Evolutionary conservation across 768 basidiomycete species (phyloP).

Genomic region (Termitomyces heimii): DNA sequence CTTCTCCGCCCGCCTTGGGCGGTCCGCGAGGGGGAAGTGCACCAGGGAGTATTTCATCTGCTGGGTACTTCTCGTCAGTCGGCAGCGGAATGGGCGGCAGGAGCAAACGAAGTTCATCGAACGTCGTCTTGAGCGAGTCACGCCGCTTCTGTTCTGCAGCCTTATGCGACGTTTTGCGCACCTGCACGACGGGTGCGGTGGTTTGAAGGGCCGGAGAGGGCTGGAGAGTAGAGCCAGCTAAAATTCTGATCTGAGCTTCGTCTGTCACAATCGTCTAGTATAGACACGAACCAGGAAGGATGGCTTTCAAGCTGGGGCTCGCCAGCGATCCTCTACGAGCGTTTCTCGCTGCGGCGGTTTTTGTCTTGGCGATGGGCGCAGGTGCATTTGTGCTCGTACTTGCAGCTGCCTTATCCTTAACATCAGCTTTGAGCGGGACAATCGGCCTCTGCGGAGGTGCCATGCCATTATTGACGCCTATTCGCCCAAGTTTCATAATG

Average conservation of each 20-base stretch:
- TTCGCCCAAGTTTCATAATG: conserved; percentile 81
- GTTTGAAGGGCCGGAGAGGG: conserved; percentile 5
- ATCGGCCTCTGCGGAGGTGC: conserved; percentile 23
- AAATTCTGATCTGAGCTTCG: background rate
- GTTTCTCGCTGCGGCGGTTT: conserved; percentile 17
- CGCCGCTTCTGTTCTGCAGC: conserved; percentile 96
- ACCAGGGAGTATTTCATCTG: conserved; percentile 79
- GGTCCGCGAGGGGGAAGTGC: conserved; percentile 87
- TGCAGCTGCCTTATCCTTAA: conserved; percentile 16
- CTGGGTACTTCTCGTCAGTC: conserved; percentile 61
- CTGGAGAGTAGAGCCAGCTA: conserved; percentile 18
- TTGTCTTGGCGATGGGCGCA: conserved; percentile 19
- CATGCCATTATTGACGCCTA: conserved; percentile 45
- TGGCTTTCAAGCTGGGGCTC: conserved; percentile 60
- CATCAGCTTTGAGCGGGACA: conserved; percentile 6
- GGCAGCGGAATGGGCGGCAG: conserved; percentile 87
- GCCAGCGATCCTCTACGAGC: conserved; percentile 27
- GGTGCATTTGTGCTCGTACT: conserved; percentile 7
- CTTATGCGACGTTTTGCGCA: conserved; percentile 84
- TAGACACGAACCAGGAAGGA: conserved; percentile 57
- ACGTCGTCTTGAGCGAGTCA: conserved; percentile 93
- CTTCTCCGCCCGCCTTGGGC: conserved; percentile 77
- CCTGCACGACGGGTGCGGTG: conserved; percentile 24
- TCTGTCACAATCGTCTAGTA: background rate
- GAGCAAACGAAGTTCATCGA: conserved; percentile 74